phyloP scores from a whole-genome alignment of 2,329 filamentous ascomycete species.

The Microcyclosporella mali region DNA sequence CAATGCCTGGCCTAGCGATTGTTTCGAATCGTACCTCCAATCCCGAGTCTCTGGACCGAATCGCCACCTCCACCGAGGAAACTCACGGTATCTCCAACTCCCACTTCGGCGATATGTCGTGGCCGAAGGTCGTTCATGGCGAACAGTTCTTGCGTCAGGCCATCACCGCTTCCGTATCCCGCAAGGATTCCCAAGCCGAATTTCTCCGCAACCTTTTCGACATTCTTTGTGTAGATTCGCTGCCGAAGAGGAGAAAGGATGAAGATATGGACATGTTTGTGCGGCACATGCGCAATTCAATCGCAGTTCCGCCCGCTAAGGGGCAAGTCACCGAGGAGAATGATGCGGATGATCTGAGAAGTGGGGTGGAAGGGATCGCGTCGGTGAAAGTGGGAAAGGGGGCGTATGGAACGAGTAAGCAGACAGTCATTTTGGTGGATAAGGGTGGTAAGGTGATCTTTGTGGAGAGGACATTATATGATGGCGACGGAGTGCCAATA shows the following conservation, averaged over 20 bases:
- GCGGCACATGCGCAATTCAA: constrained; percentile 51
- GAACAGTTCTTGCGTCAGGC: constrained; percentile 48
- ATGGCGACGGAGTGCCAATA: constrained; percentile 45
- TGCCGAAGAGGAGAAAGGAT: constrained; percentile 46
- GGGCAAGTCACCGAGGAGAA: constrained; percentile 37
- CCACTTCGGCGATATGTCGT: constrained; percentile 51
- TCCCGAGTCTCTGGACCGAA: constrained; percentile 46
- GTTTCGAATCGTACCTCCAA: constrained; percentile 57
- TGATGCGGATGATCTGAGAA: constrained; percentile 28
- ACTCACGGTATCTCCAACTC: constrained; percentile 58
- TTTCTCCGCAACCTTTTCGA: constrained; percentile 49
- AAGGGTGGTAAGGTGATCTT: constrained; percentile 52
- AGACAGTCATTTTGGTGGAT: constrained; percentile 55
- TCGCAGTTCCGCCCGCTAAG: constrained; percentile 55
- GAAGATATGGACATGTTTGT: constrained; percentile 52
- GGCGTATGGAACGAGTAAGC: constrained; percentile 59
- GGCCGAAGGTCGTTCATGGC: constrained; percentile 57
- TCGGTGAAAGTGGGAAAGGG: constrained; percentile 32
- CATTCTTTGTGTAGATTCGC: constrained; percentile 49
- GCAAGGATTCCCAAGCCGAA: constrained; percentile 40
- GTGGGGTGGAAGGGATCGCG: constrained; percentile 13
- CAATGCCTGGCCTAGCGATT: constrained; percentile 43
- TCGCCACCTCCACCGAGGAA: constrained; percentile 44
- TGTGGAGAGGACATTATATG: constrained; percentile 56
- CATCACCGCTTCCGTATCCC: constrained; percentile 40